Evolutionary conservation across 2,329 filamentous ascomycete genomes (phyloP), one percentile per base, ranked within the genome.

Genomic region (Ceratocystiopsis brevicomis): DNA sequence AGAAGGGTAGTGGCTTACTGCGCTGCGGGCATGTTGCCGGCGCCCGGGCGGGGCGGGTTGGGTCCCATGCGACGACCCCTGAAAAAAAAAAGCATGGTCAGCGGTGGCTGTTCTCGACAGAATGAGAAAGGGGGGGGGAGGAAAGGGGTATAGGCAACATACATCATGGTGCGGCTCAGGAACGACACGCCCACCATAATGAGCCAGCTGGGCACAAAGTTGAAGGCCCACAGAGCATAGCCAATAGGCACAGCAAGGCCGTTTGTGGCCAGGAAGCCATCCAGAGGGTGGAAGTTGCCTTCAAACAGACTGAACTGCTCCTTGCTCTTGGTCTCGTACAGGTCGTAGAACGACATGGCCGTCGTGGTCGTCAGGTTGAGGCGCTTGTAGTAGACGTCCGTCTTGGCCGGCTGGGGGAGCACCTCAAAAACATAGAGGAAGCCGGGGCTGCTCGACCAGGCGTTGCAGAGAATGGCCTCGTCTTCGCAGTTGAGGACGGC

Each of bases 151-250:
- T n/a, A 13, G 12, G 6, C 25, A 43, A 68, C 79, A 71, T 64
- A 85, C 82, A 87, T 85, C 60, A 87, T 71, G 45, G 66, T 71
- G 56, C 81, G 71, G 67, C 76, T 84, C 49, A 80, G 54, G 57
- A 87, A 76, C 43, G 78, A 82, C 52, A 88, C 68, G 40, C 73
- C 57, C 51, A 88, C 68, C 82, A 88, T 87, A 55, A 85, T 76
- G 44, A 74, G 61, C 82, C 82, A 88, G 65, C 78, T 76, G 45
- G 81, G 72, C 46, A 84, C 61, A 40, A 79, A 61, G 53, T 69
- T 67, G 54, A 81, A 74, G 50, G 66, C 66, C 72, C 74, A 85
- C 52, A 84, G 65, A 42, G 70, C 51, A 56, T 82, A 86, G 45
- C 69, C 82, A 38, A 79, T 60, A 36, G 79, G 78, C 42, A 80